A percentile compares a stretch with the other conserved stretches of the same genome.
Conservation (phyloP, 176 grass and related monocot genomes). For the Chrysopogon serrulatus region DNA sequence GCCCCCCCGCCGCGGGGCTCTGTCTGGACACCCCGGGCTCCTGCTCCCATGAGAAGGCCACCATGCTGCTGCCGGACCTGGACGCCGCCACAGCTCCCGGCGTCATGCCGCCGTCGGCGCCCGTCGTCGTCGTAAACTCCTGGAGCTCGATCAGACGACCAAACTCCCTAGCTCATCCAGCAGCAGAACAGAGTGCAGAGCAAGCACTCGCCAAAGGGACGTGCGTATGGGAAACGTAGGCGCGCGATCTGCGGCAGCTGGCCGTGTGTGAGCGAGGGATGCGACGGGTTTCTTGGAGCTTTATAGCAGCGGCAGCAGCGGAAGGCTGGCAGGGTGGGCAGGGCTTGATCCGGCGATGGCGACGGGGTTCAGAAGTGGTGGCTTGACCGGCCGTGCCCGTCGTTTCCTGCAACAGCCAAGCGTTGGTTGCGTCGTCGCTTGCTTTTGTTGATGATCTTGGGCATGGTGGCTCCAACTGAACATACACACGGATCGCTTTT, state of each 20-base stretch:
- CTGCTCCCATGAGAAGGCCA: conserved; percentile 94
- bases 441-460: background rate
- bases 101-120: conserved; percentile 8
- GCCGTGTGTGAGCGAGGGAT: background rate
- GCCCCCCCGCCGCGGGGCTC: background rate
- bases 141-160: background rate
- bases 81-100: background rate
- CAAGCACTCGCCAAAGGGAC: background rate
- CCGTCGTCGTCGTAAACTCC: background rate
- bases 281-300: conserved; percentile 3
- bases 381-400: conserved; percentile 2
- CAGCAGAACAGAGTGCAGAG: background rate
- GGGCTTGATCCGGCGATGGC: background rate
- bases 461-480: background rate
- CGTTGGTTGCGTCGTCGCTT: background rate
- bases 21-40: conserved; percentile 77
- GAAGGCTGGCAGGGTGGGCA: conserved; percentile 6
- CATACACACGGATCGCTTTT: background rate
- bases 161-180: background rate
- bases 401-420: background rate
- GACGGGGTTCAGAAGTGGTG: background rate
- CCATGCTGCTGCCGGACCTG: background rate
- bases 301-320: background rate
- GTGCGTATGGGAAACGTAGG: too few species aligned
- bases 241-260: too few species aligned